Evolutionary conservation across 345 rosid species (phyloP), one percentile per base, ranked within the genome.

Genomic region (Hevea brasiliensis): DNA sequence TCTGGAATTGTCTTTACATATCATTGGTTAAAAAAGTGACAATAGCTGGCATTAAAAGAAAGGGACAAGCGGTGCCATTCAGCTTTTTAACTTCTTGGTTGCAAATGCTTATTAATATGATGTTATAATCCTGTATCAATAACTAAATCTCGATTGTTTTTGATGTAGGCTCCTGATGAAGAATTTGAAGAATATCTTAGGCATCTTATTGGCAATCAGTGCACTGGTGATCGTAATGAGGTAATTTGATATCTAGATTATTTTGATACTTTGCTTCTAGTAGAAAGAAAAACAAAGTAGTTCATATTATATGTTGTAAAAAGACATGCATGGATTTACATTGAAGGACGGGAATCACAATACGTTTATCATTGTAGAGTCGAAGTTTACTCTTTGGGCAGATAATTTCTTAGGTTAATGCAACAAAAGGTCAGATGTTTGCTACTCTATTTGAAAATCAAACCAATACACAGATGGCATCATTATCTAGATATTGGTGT

Each of bases 161-260:
- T 71, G 53, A 72, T 74, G 78, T 68, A 95, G 99, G 99, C 98
- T 75, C 99, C 98, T 59, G 98, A 95, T 83, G 98, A 95, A 88
- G 98, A 95, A 77, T 95, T 91, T 85, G 98, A 95, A 84, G 98
- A 95, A 79, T 85, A 89, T 70, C 96, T 92, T n/a, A 81, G 94
- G 85, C 92, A 88, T 77, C 87, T 89, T 79, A 83, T 89, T 50
- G 85, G 94, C 61, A 85, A 90, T 42, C 97, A 92, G 37, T 89
- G 89, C 84, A 88, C 87, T 21, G 95, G 99, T 45, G 90, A 92
- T 75, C 84, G 94, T 65, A 95, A 95, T 77, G 97, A 95, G 93
- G 99, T 92, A 81, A 78, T 78, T 71, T 79, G 40, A 58, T 61
- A 72, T 75, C 64, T 29, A 37, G 24, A 44, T 37, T n/a, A 15